Base-by-base conservation (phyloP, 2,329 filamentous ascomycete genomes). In the Penicillium paneum region DNA sequence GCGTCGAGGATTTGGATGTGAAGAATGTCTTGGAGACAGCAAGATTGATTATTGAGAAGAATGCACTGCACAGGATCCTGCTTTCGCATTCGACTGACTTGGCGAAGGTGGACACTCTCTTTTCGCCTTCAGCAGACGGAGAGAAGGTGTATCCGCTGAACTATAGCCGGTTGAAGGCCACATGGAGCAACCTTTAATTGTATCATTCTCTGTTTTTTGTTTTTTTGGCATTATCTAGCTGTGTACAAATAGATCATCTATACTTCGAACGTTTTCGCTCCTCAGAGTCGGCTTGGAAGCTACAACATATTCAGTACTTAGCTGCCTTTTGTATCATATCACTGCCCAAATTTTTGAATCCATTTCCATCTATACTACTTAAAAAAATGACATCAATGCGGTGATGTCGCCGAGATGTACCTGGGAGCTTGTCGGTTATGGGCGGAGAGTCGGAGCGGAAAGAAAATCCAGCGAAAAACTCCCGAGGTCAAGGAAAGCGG, bases 21-120 rank as follows among this genome's bases (percentile, higher is more conserved):
- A 99, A 97, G 82, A 90, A 97, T 72, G 75, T 99, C 60, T 76
- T 99, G 62, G 90, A 94, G 78, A 86, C 87, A 50, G 89, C 89
- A 50, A 85, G 91, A 67, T 78, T 99, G 57, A 86, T 99, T 56
- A 85, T 99, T 66, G 94, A 99, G 82, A 84, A 88, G 71, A 76
- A 78, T 39, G 93, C 93, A 34, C 79, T 99, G 67, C 82, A 86
- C 72, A 81, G 83, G 71, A 84, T 97, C 70, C 81, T 97, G 66
- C 75, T 79, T 69, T 76, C 80, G 62, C 91, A 96, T 70, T 76
- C 74, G 42, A 71, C 64, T 52, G 76, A 78, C 62, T 56, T 78
- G 61, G 64, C 62, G 31, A 66, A 49, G 40, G 54, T 26, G 29
- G 51, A 55, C 45, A 54, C 38, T 8, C 26, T 54, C 28, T 54